Base-by-base conservation (phyloP, 176 grass and related monocot species). In the Zea luxurians region DNA sequence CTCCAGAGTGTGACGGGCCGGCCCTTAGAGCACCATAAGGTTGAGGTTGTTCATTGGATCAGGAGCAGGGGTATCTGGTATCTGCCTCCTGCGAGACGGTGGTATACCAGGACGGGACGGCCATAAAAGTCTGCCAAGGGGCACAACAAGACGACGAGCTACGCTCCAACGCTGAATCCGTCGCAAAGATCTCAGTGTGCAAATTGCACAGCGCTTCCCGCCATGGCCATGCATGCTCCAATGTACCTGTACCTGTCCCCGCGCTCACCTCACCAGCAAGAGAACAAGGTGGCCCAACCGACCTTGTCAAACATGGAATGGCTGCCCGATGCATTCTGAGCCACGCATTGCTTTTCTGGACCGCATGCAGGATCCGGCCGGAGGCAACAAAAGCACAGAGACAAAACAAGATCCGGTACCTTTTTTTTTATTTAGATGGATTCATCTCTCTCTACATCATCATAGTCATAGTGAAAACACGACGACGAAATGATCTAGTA, bases 371-470 rank as follows among this genome's bases (percentile, higher is more conserved):
- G 27, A n/a, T n/a, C n/a, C n/a, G n/a, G n/a, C 27, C 2, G 17
- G 8, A 20, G 27, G 35, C 62, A 61, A 50, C 61, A 78, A 20
- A 60, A 68, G 43, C 36, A 7, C 15, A 76, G 58, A 73, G 71
- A 76, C 0, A 52, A 77, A 72, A 89, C 27, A 27, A 89, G 82
- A 34, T 61, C 50, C 46, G 3, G 49, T 40, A 75, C 11, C 5
- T 78, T 89, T 89, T 85, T 89, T 85, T 61, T 89, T 89, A 89
- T 89, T 85, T 61, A 82, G 82, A 85, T 27, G 52, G 82, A 78
- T 67, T 21, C 82, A 68, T 60, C 50, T 82, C 66, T 84, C 71
- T 89, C 87, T 85, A 73, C 82, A 82, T 27, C 78, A 73, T 53
- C 62, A 16, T 53, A 66, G 45, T 36, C 81, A 75, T 42, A 27